Conservation (phyloP, 441 rosid genomes). For the Kokia cookei region DNA sequence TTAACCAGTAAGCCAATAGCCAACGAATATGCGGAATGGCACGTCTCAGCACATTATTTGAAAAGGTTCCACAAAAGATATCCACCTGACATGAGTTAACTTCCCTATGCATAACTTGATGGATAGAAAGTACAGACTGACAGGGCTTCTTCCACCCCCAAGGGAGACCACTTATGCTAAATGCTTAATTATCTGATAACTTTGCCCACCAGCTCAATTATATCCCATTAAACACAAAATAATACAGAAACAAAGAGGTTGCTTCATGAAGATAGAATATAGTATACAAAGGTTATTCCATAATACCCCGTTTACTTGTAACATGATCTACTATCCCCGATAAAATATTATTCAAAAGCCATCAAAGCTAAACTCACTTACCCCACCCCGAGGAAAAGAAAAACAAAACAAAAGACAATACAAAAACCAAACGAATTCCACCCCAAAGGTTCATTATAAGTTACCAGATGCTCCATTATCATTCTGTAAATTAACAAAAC, state of each 20-base stretch:
- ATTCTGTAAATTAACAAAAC: conserved; percentile 6
- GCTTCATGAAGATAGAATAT: conserved; percentile 4
- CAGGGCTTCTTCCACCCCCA: conserved; percentile 5
- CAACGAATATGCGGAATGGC: background rate
- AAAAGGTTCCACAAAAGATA: background rate
- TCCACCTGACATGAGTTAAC: background rate
- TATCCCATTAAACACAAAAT: conserved; percentile 1
- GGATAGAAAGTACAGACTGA: background rate
- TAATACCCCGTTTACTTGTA: background rate
- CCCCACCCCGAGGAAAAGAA: background rate
- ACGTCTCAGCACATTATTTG: background rate
- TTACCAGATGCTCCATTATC: conserved; percentile 11
- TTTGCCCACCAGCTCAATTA: background rate
- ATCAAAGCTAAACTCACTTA: background rate
- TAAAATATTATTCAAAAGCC: background rate
- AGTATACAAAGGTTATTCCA: background rate
- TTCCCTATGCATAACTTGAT: background rate
- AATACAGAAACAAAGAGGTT: conserved; percentile 1
- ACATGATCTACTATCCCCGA: background rate
- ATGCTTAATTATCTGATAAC: conserved; percentile 6
- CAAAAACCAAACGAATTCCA: conserved; percentile 5
- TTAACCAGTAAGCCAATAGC: conserved; percentile 8
- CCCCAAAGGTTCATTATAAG: background rate
- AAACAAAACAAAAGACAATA: background rate
- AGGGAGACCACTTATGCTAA: background rate